Conservation (phyloP, 805 yeast genomes). For the Scheffersomyces coipomensis region DNA sequence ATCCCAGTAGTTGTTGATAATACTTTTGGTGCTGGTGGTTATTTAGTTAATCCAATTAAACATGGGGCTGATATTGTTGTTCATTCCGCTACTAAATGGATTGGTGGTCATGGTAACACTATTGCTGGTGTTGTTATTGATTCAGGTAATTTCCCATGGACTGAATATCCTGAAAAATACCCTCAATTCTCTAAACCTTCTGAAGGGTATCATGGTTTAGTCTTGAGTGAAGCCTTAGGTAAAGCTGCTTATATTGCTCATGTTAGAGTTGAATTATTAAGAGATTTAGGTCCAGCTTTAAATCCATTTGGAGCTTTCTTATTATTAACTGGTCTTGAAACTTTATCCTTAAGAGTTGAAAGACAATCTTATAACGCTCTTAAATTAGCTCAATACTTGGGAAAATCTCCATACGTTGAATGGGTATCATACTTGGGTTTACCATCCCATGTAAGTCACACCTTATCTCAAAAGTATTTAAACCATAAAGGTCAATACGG, state of each 20-base stretch:
- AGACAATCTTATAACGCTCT: conserved; percentile 86
- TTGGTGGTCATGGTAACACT: conserved; percentile 95
- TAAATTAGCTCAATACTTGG: conserved; percentile 74
- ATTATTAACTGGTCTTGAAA: conserved; percentile 88
- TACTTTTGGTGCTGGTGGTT: conserved; percentile 98
- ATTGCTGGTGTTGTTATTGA: conserved; percentile 90
- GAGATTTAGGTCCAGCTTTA: conserved; percentile 89
- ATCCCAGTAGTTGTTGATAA: conserved; percentile 91
- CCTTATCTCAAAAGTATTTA: conserved; percentile 79
- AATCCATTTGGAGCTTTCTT: conserved; percentile 89
- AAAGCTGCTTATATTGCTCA: conserved; percentile 75
- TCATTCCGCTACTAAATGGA: conserved; percentile 97
- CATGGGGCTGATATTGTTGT: conserved; percentile 90
- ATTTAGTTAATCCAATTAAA: conserved; percentile 75
- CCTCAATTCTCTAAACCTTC: conserved; percentile 91
- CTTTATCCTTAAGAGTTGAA: conserved; percentile 89
- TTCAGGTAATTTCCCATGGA: conserved; percentile 92
- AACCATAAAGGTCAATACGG: conserved; percentile 62
- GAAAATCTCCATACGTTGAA: conserved; percentile 67
- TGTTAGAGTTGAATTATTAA: conserved; percentile 76
- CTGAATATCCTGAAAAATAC: conserved; percentile 77
- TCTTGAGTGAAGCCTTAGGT: conserved; percentile 80
- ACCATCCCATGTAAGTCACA: conserved; percentile 74
- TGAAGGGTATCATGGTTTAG: conserved; percentile 90
- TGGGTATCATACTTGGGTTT: conserved; percentile 96